Base-by-base conservation (phyloP, 768 basidiomycete genomes). In the Bullera alba region DNA sequence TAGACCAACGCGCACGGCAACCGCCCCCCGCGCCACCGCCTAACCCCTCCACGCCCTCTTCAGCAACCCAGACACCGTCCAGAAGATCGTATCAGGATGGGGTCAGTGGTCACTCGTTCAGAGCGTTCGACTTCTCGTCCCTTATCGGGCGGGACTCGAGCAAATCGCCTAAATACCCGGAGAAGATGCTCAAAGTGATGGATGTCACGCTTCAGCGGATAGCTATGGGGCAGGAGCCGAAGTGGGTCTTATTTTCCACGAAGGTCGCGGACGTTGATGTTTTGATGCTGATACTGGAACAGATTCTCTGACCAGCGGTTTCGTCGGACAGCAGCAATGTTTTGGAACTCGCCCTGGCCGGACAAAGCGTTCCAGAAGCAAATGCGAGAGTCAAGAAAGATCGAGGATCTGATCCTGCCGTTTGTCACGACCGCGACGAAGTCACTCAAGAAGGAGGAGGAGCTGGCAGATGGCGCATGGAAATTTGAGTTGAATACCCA, bases 321-420 rank as follows among this genome's bases (percentile, higher is more conserved):
- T 16, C 81, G 93, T 26, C 79, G 88, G 49, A 89, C 87, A 1
- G 85, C 93, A 78, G 92, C 84, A 49, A 84, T 86, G 28, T 96
- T 96, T 73, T 96, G 91, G 69, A 51, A 51, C 1, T 85, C 84
- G 12, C 87, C 89, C 54, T 88, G 87, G 71, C 82, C 84, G 71
- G 83, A 86, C 51, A 85, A 88, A 23, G 79, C 77, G 32, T 93
- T 95, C 76, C 83, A 85, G 50, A 79, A 81, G 29, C 86, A 91
- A 62, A 85, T 96, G 82, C 88, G 89, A 73, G 92, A 96, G 71
- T 92, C 88, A 70, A 80, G 95, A 39, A 95, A 93, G 76, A 87
- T 96, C 32, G 95, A 99, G 74, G 91, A 96, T 57, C 83, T 99
- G 48, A 93, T 99, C 52, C 78, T 99, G 45, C 86, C 87, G 79